Base-by-base conservation (phyloP, 495 filamentous ascomycete genomes). In the Talaromyces trachyspermus region DNA sequence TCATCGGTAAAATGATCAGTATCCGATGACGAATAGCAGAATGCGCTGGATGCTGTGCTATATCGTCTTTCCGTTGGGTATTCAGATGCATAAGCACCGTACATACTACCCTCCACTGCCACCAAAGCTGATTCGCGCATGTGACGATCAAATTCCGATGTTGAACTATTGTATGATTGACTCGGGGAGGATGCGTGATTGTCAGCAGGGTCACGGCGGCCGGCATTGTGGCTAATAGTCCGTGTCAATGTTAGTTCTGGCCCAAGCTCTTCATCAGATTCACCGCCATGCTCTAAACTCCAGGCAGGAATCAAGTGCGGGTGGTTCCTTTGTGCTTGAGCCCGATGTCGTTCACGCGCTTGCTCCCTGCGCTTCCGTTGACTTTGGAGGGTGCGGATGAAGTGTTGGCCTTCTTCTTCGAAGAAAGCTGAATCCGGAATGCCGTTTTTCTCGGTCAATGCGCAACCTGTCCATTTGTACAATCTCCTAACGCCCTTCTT, bases 251-350 rank as follows among this genome's bases (percentile, higher is more conserved):
- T 47, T 22, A 69, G 49, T 5, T 71, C 72, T 4, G 68, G 60
- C 4, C 53, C 58, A 24, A 58, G 38, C 17, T 72, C 70, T 18
- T 65, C 66, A 30, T 84, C 81, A 5, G 81, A 79, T 42, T 82
- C 81, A 2, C 76, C 81, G 43, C 83, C 86, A 59, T 86, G 77
- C 57, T 95, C 89, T 54, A 89, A 70, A 68, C 86, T 92, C 86
- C 86, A 95, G 44, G 61, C 69, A 2, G 66, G 69, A 35, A 74
- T 70, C 57, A 76, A 57, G 1, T 58, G 65, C 47, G 69, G 55
- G 22, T 67, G 65, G 19, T 62, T 63, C 40, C 58, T 59, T 8
- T 61, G 66, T 24, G 70, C 65, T 59, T 81, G 80, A 17, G 66
- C 65, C 41, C 77, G 68, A 33, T 68, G 69, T 33, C 71, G 69